A percentile compares a stretch with the other conserved stretches of the same genome.
Conservation (phyloP, 257 asterid genomes). For the Przewalskia tangutica region DNA sequence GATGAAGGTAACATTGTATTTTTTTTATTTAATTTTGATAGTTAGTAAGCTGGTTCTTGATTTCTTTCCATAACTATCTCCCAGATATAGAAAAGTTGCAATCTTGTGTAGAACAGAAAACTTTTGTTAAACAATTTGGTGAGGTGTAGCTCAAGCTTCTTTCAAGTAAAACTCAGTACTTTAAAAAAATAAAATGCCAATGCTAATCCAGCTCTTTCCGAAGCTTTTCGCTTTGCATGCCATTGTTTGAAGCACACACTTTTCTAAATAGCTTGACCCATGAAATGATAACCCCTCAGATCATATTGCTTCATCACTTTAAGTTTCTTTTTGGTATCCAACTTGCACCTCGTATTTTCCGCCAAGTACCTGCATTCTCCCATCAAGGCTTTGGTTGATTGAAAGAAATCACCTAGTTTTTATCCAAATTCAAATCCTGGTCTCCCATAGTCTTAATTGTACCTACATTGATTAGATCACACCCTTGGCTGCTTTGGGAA, state of each 20-base stretch:
- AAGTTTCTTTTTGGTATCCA: neutral
- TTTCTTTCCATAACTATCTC: neutral
- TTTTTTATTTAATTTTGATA: neutral
- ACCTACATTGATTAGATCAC: neutral
- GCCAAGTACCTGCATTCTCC: neutral
- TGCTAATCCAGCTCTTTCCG: neutral
- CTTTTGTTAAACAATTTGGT: neutral
- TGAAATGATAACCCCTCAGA: neutral
- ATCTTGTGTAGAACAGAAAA: neutral
- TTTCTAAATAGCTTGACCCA: neutral
- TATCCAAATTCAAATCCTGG: neutral
- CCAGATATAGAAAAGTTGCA: neutral
- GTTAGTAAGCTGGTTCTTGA: neutral
- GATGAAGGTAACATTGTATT: conserved; percentile 28
- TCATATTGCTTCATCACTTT: neutral
- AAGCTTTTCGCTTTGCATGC: neutral
- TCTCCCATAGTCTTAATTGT: neutral
- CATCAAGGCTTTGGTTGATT: neutral
- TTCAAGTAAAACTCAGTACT: neutral
- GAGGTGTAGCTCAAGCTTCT: neutral
- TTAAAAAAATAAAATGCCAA: neutral
- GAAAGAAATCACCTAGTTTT: neutral
- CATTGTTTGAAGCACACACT: neutral
- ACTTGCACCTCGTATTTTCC: neutral
- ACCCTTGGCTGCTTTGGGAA: neutral